Conservation (phyloP, 371 early-diverging fungal genomes). For the Nematocida sp. region DNA sequence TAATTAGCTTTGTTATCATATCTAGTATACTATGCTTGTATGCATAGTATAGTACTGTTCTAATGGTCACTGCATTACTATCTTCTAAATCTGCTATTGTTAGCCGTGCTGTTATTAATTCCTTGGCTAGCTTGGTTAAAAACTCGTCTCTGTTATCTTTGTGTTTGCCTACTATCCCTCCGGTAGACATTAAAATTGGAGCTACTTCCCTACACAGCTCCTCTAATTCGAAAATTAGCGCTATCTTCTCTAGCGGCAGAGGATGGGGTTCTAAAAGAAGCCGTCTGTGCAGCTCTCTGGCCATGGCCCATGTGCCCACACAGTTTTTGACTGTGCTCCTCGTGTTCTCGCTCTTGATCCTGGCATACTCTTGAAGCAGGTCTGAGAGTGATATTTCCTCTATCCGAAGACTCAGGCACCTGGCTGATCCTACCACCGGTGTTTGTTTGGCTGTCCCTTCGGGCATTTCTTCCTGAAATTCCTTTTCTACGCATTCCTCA, state of each 20-base stretch:
- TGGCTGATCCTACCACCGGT: neutral
- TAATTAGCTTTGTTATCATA: too few relatives aligned
- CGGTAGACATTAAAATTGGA: neutral
- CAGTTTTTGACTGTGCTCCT: neutral
- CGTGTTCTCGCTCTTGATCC: neutral
- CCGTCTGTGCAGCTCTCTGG: slow-evolving; percentile 36
- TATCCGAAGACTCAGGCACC: neutral
- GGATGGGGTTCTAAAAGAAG: neutral
- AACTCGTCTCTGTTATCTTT: neutral
- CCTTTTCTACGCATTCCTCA: neutral
- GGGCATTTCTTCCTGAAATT: neutral
- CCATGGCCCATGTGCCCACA: slow-evolving; percentile 11
- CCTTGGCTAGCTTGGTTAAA: neutral
- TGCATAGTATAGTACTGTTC: too few relatives aligned
- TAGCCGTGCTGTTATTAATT: too few relatives aligned
- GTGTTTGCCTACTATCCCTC: slow-evolving; percentile 20
- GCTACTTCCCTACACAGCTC: slow-evolving; percentile 20
- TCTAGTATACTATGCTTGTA: too few relatives aligned
- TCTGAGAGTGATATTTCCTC: slow-evolving; percentile 5
- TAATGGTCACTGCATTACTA: too few relatives aligned
- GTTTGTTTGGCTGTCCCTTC: too few relatives aligned
- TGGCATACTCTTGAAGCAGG: slow-evolving; percentile 19
- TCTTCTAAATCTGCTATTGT: too few relatives aligned
- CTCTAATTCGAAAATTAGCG: slow-evolving; percentile 15
- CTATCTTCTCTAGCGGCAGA: neutral